phyloP scores from a whole-genome alignment of 805 yeast species.

The Brettanomyces nanus region DNA sequence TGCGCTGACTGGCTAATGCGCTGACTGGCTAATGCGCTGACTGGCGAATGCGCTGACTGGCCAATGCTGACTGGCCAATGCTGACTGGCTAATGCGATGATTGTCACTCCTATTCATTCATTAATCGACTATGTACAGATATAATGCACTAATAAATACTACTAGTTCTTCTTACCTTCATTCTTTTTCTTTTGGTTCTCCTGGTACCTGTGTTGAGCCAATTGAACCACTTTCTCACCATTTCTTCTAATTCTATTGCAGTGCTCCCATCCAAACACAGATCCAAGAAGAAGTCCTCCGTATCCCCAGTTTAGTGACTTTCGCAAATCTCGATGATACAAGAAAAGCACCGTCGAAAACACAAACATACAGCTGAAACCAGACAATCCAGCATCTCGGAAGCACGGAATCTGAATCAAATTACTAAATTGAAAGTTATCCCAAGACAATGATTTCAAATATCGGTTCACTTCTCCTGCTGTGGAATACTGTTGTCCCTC shows the following conservation, averaged over 20 bases:
- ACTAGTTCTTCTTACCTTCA: too few relatives aligned
- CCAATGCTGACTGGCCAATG: too few relatives aligned
- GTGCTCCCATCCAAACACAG: constrained; percentile 87
- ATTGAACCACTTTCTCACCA: constrained; percentile 56
- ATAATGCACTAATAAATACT: too few relatives aligned
- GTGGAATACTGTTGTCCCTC: constrained; percentile 10
- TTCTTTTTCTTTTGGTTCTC: constrained; percentile 25
- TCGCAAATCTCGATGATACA: constrained; percentile 53
- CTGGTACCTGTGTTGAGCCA: constrained; percentile 47
- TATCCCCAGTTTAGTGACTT: constrained; percentile 76
- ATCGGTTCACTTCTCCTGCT: constrained; percentile 14
- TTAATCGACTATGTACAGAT: too few relatives aligned
- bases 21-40: too few relatives aligned
- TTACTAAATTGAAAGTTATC: constrained; percentile 46
- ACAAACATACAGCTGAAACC: constrained; percentile 71
- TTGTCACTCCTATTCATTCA: too few relatives aligned
- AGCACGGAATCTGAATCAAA: constrained; percentile 61
- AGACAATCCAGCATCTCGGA: constrained; percentile 68
- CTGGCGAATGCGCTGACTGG: too few relatives aligned
- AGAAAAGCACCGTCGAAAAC: constrained; percentile 55
- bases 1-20: too few relatives aligned
- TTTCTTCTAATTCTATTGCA: constrained; percentile 67
- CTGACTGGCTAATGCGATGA: too few relatives aligned
- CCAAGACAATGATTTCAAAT: constrained; percentile 27
- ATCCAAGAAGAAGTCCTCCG: constrained; percentile 72